Conservation (phyloP, 1,139 yeast genomes). For the Geotrichum australiense region DNA sequence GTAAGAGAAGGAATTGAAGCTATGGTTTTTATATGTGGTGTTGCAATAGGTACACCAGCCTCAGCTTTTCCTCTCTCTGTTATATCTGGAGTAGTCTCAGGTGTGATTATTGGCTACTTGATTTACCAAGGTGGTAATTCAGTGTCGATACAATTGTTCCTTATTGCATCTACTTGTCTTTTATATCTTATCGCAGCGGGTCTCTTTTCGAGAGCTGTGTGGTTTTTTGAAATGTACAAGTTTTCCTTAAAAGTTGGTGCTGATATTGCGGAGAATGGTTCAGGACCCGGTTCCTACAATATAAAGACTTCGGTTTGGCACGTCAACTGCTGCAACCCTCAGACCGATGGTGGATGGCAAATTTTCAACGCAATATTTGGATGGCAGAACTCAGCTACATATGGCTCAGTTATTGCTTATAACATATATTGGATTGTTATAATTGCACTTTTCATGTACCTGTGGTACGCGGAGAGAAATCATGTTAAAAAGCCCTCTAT, state of each 20-base stretch:
- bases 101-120: slow-evolving; percentile 54
- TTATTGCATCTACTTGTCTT: slow-evolving; percentile 73
- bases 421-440: slow-evolving; percentile 73
- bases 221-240: slow-evolving; percentile 68
- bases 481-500: too few species aligned
- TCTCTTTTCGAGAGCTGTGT: slow-evolving; percentile 79
- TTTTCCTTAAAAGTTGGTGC: slow-evolving; percentile 68
- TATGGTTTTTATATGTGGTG: slow-evolving; percentile 85
- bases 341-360: slow-evolving; percentile 87
- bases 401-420: slow-evolving; percentile 78
- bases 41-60: slow-evolving; percentile 47
- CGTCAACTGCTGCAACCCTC: slow-evolving; percentile 91
- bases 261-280: slow-evolving; percentile 83
- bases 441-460: slow-evolving; percentile 30
- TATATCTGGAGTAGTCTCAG: slow-evolving; percentile 67
- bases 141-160: slow-evolving; percentile 66
- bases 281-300: slow-evolving; percentile 90
- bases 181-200: slow-evolving; percentile 84
- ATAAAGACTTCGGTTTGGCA: slow-evolving; percentile 77
- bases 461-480: slow-evolving; percentile 6
- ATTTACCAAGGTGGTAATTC: slow-evolving; percentile 64
- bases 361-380: slow-evolving; percentile 80
- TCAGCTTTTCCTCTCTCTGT: slow-evolving; percentile 77
- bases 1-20: slow-evolving; percentile 91
- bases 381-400: slow-evolving; percentile 89